These are phyloP conservation scores for Boletus speciosus DNA, from an alignment of 768 basidiomycete species.

Conservation along the genomic window DNA sequence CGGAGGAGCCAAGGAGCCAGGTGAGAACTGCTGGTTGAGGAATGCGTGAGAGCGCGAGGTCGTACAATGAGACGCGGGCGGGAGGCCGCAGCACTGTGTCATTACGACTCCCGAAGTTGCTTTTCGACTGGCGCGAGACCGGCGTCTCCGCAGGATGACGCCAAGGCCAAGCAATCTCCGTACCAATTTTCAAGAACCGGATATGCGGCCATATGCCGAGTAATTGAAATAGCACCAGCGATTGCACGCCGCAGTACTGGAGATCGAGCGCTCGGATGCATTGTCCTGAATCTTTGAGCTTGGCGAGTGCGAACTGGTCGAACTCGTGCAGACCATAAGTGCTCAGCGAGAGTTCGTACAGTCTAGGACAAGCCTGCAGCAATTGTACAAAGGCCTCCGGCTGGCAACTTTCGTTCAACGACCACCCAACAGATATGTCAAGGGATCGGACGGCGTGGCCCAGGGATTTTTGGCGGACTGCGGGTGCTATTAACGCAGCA, in stretches of 20 bases:
- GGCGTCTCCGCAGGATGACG: conserved; percentile 15
- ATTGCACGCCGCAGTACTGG: conserved; percentile 36
- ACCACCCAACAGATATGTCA: conserved; percentile 16
- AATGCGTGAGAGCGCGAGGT: conserved; percentile 38
- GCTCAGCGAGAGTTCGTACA: conserved; percentile 35
- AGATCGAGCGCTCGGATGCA: conserved; percentile 34
- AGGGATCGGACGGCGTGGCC: conserved; percentile 22
- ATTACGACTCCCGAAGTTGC: background rate
- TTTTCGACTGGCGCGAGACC: conserved; percentile 1
- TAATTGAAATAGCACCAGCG: conserved; percentile 42
- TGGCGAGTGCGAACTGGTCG: conserved; percentile 21
- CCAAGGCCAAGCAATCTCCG: conserved; percentile 37
- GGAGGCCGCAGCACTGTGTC: conserved; percentile 3
- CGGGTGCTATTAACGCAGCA: conserved; percentile 15
- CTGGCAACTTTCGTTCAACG: conserved; percentile 1
- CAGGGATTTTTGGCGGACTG: conserved; percentile 13
- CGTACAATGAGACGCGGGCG: conserved; percentile 33
- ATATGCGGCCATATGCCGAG: conserved; percentile 37
- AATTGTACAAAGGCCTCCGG: conserved; percentile 12
- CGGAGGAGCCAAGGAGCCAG: conserved; percentile 41
- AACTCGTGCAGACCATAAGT: conserved; percentile 29
- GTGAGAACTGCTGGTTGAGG: conserved; percentile 29
- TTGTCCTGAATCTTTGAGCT: conserved; percentile 21
- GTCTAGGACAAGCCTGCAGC: conserved; percentile 26
- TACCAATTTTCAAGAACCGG: conserved; percentile 37